These are phyloP conservation scores for Rosa lucieae DNA, from an alignment of 306 rosid genomes.

Conservation along the genomic window DNA sequence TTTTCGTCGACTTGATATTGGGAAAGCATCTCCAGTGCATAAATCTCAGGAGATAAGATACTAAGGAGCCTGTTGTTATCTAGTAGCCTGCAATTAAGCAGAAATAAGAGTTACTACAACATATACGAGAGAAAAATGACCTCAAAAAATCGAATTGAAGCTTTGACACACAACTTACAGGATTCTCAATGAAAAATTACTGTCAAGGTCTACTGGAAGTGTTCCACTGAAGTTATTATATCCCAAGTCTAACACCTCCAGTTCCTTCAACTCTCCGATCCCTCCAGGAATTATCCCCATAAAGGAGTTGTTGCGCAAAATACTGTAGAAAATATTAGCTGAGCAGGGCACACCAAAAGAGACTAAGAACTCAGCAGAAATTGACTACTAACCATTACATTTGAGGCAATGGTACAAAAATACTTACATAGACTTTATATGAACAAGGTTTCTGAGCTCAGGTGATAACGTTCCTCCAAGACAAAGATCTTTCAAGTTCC, in stretches of 20 bases:
- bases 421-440: conserved; percentile 77
- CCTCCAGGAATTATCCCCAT: conserved; percentile 64
- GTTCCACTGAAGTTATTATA: conserved; percentile 72
- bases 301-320: conserved; percentile 83
- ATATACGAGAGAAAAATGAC: background rate
- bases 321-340: conserved; percentile 42
- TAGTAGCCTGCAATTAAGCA: conserved; percentile 59
- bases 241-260: conserved; percentile 92
- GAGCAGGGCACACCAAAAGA: conserved; percentile 25
- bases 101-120: conserved; percentile 16
- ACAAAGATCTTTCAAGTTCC: conserved; percentile 79
- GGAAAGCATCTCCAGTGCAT: conserved; percentile 51
- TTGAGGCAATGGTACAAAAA: conserved; percentile 13
- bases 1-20: conserved; percentile 77
- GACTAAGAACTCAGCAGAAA: background rate
- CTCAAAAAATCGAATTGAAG: conserved; percentile 1
- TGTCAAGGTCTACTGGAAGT: conserved; percentile 65
- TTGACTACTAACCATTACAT: conserved; percentile 10
- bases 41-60: conserved; percentile 61
- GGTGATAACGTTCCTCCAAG: conserved; percentile 71
- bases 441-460: conserved; percentile 60
- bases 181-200: conserved; percentile 55
- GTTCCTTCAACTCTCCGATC: conserved; percentile 58
- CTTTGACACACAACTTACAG: conserved; percentile 57
- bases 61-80: conserved; percentile 74